These are phyloP conservation scores for Podaxis sp. DNA, from an alignment of 768 basidiomycete genomes.

Conservation along the genomic window DNA sequence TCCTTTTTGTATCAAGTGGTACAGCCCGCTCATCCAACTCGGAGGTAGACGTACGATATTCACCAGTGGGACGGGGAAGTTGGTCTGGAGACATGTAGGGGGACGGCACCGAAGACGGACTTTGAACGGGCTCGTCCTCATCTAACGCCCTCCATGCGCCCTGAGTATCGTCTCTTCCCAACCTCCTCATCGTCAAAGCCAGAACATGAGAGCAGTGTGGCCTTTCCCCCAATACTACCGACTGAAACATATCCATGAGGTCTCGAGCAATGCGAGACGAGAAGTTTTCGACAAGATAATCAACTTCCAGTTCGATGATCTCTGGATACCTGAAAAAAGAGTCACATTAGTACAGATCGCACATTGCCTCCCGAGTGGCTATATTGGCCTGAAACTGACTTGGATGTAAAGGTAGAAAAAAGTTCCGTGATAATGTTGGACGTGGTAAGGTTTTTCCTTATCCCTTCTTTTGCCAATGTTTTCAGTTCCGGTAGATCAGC, in stretches of 20 bases:
- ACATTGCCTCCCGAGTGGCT: neutral
- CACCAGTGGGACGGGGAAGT: too few species aligned
- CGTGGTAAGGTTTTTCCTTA: conserved; percentile 3
- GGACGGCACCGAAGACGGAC: too few species aligned
- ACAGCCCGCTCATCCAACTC: too few species aligned
- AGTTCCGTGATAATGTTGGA: conserved; percentile 14
- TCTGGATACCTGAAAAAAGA: neutral
- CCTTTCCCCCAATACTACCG: neutral
- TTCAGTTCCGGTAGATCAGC: conserved; percentile 1
- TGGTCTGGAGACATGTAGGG: too few species aligned
- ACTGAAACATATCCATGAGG: neutral
- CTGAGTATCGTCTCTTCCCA: neutral
- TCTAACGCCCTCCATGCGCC: neutral
- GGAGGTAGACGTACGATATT: too few species aligned
- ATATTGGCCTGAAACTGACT: neutral
- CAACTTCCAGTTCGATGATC: conserved; percentile 2
- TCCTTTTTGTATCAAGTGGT: too few species aligned
- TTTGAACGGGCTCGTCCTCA: too few species aligned
- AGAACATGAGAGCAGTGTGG: neutral
- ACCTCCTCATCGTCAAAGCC: neutral
- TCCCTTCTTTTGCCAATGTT: conserved; percentile 12
- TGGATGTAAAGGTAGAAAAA: conserved; percentile 11
- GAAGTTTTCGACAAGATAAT: neutral
- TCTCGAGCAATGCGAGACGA: neutral
- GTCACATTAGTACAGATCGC: too few species aligned